Evolutionary conservation across 2,329 filamentous ascomycete genomes (phyloP), one percentile per base, ranked within the genome.

Genomic region (Blastomyces silverae): DNA sequence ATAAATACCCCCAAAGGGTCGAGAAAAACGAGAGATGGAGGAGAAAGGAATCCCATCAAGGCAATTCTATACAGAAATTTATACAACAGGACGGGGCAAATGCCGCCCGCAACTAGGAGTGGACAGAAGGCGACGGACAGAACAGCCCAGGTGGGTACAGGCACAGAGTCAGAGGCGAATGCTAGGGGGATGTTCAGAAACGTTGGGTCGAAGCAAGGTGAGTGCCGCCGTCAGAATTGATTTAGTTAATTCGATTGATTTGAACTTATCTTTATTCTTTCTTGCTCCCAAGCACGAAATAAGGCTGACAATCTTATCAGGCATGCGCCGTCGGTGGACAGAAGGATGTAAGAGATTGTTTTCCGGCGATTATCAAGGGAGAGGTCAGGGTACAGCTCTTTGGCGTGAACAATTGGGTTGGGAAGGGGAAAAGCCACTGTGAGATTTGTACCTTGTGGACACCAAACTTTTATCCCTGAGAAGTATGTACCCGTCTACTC

Each of bases 371-470:
- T 63, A 66, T 61, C 8, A 34, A 22, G 66, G 64, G 20, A 66
- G 52, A 50, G 66, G 66, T 11, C 42, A 59, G 55, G 48, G 55
- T 13, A 50, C 17, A 10, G 63, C 62, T 34, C 64, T 65, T 25
- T 69, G 67, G 67, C 67, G 67, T 3, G 46, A 63, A 39, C 61
- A 64, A 15, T 42, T 69, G 44, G 67, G 67, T 22, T 69, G 67
- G 67, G 20, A 63, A 8, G 66, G 67, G 28, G 62, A 65, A 6
- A 63, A 66, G 44, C 31, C 42, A 52, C 11, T 6, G 67, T 68
- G 56, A 62, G 67, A 22, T 34, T 25, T 28, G 31, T 59, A 25
- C 22, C n/a, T 44, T 50, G 44, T 13, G 13, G n/a, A 42, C 37
- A 15, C 13, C 13, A 4, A 28, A 53, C 1, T n/a, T 39, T 28